These are phyloP conservation scores for Dendrocalamus latiflorus DNA, from an alignment of 202 grass and related monocot species.

Conservation along the genomic window DNA sequence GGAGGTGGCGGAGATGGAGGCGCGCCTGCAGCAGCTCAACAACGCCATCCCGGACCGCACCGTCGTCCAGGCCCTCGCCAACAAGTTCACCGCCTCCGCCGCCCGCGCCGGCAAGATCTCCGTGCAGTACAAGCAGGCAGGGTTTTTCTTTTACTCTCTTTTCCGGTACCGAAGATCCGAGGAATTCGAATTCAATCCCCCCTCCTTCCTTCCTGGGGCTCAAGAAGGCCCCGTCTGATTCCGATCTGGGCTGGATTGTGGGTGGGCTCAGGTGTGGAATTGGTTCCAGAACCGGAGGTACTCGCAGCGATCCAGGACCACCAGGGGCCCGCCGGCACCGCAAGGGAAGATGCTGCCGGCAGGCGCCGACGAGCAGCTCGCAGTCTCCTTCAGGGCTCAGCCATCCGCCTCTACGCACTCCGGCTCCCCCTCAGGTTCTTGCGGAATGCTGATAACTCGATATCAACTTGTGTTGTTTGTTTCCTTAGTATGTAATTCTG, in stretches of 20 bases:
- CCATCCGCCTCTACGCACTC: constrained; percentile 25
- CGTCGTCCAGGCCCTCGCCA: constrained; percentile 60
- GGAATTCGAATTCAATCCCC: background rate
- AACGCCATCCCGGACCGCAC: constrained; percentile 64
- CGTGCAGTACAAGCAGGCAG: constrained; percentile 93
- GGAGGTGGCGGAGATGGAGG: constrained; percentile 93
- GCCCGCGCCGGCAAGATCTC: constrained; percentile 62
- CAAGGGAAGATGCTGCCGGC: constrained; percentile 46
- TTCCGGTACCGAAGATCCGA: background rate
- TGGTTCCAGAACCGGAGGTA: constrained; percentile 99
- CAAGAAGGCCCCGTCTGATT: constrained; percentile 19
- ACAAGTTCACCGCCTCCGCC: constrained; percentile 78
- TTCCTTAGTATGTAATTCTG: too few relatives aligned
- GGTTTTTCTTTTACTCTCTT: background rate
- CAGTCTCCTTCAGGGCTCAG: constrained; percentile 33
- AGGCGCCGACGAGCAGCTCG: constrained; percentile 28
- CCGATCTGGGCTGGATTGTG: background rate
- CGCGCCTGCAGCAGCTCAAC: constrained; percentile 69
- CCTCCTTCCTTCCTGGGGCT: background rate
- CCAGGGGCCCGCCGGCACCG: constrained; percentile 24
- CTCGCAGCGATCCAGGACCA: constrained; percentile 69
- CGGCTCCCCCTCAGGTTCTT: constrained; percentile 44
- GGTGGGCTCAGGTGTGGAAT: constrained; percentile 55
- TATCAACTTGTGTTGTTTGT: too few relatives aligned
- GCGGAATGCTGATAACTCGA: background rate